Evolutionary conservation across 345 rosid species (phyloP).

Genomic region (Pistacia integerrima): DNA sequence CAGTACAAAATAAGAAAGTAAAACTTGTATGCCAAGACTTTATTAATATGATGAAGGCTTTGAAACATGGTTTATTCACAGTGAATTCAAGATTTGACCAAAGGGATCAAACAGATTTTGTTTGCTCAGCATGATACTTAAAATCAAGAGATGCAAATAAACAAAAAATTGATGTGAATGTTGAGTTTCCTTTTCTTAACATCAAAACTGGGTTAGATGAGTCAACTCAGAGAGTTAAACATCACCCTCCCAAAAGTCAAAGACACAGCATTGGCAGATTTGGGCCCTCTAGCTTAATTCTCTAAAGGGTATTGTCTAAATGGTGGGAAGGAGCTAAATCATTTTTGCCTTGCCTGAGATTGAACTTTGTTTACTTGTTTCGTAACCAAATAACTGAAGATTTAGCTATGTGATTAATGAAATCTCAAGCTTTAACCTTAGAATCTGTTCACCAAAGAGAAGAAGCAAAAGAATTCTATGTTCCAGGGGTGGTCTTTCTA

Average conservation of each 20-base stretch:
- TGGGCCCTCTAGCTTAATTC: neutral
- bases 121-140: neutral
- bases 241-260: neutral
- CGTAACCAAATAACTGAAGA: neutral
- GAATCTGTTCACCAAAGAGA: neutral
- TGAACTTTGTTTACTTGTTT: neutral
- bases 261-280: neutral
- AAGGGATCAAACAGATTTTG: neutral
- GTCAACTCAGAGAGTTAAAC: too few relatives aligned
- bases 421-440: constrained; percentile 11
- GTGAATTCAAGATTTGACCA: neutral
- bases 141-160: neutral
- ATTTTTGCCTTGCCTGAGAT: neutral
- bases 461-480: neutral
- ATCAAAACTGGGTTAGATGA: too few relatives aligned
- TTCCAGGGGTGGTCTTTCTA: neutral
- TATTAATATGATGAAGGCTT: neutral
- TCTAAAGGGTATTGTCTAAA: neutral
- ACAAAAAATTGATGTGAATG: neutral
- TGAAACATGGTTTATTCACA: neutral
- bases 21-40: neutral
- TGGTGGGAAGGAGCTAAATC: neutral
- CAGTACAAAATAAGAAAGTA: neutral
- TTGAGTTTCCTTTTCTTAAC: neutral
- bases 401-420: neutral